A percentile compares a stretch with the other conserved stretches of the same genome.
Evolutionary conservation across 225 moss, liverwort and hornwort genomes (phyloP).

Genomic region (Bryoerythrophyllum caledonicum): DNA sequence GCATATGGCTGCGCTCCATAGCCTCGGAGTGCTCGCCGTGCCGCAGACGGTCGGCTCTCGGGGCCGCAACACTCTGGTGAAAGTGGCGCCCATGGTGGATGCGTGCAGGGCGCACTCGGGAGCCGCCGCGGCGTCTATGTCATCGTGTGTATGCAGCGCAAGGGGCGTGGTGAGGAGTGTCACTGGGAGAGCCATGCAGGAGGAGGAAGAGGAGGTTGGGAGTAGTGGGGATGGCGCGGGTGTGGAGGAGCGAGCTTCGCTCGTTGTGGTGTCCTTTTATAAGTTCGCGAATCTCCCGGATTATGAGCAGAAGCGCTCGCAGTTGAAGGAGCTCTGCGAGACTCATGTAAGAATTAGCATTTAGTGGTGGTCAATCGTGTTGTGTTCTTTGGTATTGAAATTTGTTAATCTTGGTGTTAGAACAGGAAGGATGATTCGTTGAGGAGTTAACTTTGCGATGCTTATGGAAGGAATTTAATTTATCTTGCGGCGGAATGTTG

Average conservation of each 20-base stretch:
- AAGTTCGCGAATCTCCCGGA: constrained; percentile 79
- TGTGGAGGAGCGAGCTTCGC: constrained; percentile 19
- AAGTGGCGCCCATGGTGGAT: constrained; percentile 3
- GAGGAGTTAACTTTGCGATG: constrained; percentile 50
- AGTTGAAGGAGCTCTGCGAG: constrained; percentile 80
- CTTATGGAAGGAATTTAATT: constrained; percentile 41
- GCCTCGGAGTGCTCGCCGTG: constrained; percentile 9
- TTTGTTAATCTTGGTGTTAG: no score
- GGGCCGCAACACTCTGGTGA: not conserved
- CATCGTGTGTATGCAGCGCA: constrained; percentile 1
- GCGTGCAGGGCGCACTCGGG: not conserved
- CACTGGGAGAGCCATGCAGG: constrained; percentile 8
- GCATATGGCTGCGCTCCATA: constrained; percentile 28
- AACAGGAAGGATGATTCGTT: not conserved
- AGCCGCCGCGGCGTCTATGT: not conserved
- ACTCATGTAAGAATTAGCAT: constrained; percentile 19
- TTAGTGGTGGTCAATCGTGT: not conserved
- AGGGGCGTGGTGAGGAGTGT: not conserved
- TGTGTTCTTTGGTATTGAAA: not conserved
- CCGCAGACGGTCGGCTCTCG: not conserved
- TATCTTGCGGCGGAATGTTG: no score
- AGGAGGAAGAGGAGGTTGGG: constrained; percentile 13
- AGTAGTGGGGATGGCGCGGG: constrained; percentile 1
- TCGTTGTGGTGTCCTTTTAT: constrained; percentile 84
- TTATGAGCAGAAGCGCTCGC: constrained; percentile 61